A percentile compares a stretch with the other conserved stretches of the same genome.
These are phyloP conservation scores for Chlorella sp. DNA, from an alignment of 139 green algal species.

Conservation along the genomic window DNA sequence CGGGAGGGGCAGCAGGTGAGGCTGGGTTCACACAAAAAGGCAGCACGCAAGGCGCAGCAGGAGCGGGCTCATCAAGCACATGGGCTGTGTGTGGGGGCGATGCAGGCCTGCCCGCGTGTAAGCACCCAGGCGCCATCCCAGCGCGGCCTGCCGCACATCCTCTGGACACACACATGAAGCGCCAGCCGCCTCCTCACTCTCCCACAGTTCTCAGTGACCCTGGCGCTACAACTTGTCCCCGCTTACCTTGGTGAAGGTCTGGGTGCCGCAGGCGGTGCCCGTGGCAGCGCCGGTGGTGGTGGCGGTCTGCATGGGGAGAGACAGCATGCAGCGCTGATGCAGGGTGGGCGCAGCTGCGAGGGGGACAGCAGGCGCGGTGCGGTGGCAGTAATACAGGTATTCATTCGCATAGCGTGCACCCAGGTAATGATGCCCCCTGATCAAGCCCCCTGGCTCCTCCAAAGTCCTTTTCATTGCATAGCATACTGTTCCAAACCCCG, in stretches of 20 bases:
- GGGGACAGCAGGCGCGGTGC: neutral
- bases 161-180: neutral
- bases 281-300: neutral
- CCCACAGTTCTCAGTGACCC: no score
- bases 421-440: neutral
- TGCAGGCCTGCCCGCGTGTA: neutral
- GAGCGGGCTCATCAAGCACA: neutral
- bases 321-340: neutral
- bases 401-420: no score
- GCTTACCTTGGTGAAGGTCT: conserved; percentile 26
- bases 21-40: neutral
- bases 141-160: neutral
- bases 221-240: no score
- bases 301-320: neutral
- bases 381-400: neutral
- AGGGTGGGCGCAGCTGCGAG: neutral
- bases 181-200: neutral
- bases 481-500: neutral
- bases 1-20: neutral
- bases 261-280: neutral
- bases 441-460: neutral
- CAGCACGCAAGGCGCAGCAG: neutral
- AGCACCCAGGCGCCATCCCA: neutral
- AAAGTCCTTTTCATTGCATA: neutral
- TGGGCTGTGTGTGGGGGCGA: neutral